Percentiles rank a stretch among this genome's conserved stretches.
phyloP scores from a whole-genome alignment of 2,329 filamentous ascomycete species.

The Exophiala xenobiotica region DNA sequence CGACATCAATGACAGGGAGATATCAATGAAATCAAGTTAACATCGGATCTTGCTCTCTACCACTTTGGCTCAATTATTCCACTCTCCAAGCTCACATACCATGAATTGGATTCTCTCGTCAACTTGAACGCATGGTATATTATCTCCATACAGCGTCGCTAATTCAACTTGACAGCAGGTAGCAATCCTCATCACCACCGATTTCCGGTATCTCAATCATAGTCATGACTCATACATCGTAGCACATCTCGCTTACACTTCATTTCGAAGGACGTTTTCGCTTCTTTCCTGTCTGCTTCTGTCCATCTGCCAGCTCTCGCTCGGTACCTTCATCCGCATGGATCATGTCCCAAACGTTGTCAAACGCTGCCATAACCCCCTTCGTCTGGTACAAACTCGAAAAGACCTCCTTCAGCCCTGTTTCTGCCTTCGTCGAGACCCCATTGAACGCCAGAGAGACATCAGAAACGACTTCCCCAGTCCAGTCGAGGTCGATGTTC shows the following conservation, averaged over 20 bases:
- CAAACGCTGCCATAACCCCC: conserved; percentile 22
- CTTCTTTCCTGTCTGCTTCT: conserved; percentile 7
- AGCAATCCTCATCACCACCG: not conserved
- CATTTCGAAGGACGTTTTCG: not conserved
- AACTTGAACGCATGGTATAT: no score
- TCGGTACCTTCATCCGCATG: conserved; percentile 13
- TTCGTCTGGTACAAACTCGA: conserved; percentile 12
- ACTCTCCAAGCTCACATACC: no score
- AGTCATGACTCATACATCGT: conserved; percentile 1
- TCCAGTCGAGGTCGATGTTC: conserved; percentile 26
- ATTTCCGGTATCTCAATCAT: not conserved
- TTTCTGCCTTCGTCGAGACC: conserved; percentile 14
- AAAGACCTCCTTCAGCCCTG: conserved; percentile 23
- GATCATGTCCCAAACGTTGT: conserved; percentile 19
- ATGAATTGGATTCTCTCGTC: no score
- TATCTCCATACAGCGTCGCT: no score
- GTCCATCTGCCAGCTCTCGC: not conserved
- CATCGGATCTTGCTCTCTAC: no score
- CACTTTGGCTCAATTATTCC: no score
- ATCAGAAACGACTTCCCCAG: conserved; percentile 14
- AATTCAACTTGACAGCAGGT: no score
- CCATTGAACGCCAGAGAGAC: conserved; percentile 21
- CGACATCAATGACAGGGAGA: conserved; percentile 3
- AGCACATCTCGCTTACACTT: not conserved
- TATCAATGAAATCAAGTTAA: conserved; percentile 19